Evolutionary conservation across 2,329 filamentous ascomycete species (phyloP).

Genomic region (Amylocarpus encephaloides): DNA sequence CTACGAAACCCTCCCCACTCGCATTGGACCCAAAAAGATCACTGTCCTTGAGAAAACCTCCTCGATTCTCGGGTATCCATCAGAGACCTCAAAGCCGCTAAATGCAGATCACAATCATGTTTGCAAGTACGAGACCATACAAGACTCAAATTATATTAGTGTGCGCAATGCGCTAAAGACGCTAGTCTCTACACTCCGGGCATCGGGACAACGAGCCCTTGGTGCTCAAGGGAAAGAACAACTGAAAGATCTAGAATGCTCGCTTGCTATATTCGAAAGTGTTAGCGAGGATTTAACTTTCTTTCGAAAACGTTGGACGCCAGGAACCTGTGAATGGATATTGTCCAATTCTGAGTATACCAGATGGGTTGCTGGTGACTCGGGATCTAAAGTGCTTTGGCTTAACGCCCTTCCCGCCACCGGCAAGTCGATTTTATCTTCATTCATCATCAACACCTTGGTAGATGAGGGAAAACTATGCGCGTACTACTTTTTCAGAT

Average conservation of each 20-base stretch:
- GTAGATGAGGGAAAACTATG: conserved; percentile 10
- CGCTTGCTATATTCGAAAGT: neutral
- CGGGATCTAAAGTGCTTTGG: conserved; percentile 25
- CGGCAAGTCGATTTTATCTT: conserved; percentile 32
- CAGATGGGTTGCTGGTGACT: neutral
- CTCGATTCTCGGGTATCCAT: conserved; percentile 27
- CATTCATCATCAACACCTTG: conserved; percentile 26
- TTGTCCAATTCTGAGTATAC: neutral
- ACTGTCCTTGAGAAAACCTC: conserved; percentile 28
- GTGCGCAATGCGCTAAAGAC: conserved; percentile 12
- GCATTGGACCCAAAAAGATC: conserved; percentile 15
- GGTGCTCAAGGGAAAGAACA: neutral
- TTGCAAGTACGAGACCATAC: conserved; percentile 25
- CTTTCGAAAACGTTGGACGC: neutral
- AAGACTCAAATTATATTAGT: conserved; percentile 16
- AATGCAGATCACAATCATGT: conserved; percentile 31
- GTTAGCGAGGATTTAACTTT: neutral
- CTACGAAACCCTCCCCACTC: conserved; percentile 37
- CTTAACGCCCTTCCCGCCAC: conserved; percentile 24
- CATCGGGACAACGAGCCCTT: neutral
- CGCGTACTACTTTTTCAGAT: conserved; percentile 31
- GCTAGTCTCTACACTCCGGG: neutral
- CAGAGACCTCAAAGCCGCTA: conserved; percentile 23
- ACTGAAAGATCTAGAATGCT: neutral
- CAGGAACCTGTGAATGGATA: conserved; percentile 2